A percentile compares a stretch with the other conserved stretches of the same genome.
These are phyloP conservation scores for Salvia sclarea DNA, from an alignment of 305 asterid species.

Conservation along the genomic window DNA sequence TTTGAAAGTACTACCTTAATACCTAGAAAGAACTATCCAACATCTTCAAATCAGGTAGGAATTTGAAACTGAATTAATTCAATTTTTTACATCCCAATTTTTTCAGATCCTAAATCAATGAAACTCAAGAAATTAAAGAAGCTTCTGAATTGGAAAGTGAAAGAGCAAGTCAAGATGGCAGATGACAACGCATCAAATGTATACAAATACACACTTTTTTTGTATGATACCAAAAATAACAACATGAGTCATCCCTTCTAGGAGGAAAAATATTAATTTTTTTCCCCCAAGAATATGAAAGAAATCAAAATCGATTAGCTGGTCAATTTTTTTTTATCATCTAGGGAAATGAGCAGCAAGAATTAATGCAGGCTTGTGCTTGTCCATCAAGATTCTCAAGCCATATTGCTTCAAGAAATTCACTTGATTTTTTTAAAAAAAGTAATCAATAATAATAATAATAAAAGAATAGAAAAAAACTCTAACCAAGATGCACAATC, in stretches of 20 bases:
- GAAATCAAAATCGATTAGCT: not conserved
- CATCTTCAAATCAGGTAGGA: not conserved
- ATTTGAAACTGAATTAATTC: too few species aligned
- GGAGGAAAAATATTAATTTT: not conserved
- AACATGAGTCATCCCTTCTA: not conserved
- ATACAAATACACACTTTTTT: not conserved
- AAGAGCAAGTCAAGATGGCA: not conserved
- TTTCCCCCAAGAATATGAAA: not conserved
- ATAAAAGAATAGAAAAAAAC: not conserved
- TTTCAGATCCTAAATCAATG: not conserved
- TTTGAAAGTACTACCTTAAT: not conserved
- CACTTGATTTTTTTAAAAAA: conserved; percentile 14
- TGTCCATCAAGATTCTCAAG: not conserved
- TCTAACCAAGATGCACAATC: conserved; percentile 27
- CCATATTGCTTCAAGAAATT: conserved; percentile 14
- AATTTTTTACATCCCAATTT: too few species aligned
- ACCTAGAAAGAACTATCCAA: too few species aligned
- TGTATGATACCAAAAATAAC: not conserved
- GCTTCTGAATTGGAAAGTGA: not conserved
- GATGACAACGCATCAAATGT: too few species aligned
- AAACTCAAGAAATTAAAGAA: not conserved
- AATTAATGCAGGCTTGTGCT: not conserved
- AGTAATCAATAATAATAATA: not conserved
- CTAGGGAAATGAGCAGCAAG: not conserved
- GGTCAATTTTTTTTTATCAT: not conserved